Base-by-base conservation (phyloP, 2,329 filamentous ascomycete genomes). In the Aureobasidium leucospermi region DNA sequence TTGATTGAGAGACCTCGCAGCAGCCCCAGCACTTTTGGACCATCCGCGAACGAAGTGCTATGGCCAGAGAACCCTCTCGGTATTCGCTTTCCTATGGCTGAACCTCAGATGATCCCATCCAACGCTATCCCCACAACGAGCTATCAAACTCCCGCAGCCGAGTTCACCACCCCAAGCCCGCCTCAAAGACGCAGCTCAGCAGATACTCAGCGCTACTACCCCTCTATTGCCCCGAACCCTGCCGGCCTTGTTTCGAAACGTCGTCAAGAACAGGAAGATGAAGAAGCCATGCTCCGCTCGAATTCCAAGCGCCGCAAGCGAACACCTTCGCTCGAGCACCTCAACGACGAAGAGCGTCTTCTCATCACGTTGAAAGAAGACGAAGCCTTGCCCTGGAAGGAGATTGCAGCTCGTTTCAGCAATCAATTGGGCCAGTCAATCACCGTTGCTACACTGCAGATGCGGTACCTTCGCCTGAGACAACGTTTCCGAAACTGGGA, bases 371-470 rank as follows among this genome's bases (percentile, higher is more conserved):
- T 81, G 48, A 81, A 80, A 60, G 78, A 81, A 60, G 77, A 80
- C 51, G 78, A 81, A 59, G 73, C 70, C 34, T 74, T 81, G 58
- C 76, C 79, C 0, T 82, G 79, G 79, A 81, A 81, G 65, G 79
- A 81, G 60, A 81, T 81, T 61, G 77, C 77, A 8, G 71, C 73
- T 6, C 76, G 76, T 23, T 81, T 81, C 67, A 72, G 77, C 59
- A 73, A 72, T 11, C 77, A 80, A 32, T 69, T 76, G 31, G 77
- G 77, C 59, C 77, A 79, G 65, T 71, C 68, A 4, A 76, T 78
- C 62, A 41, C 51, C 16, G 77, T 81, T 51, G 77, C 79, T 4
- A 78, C 79, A 7, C 69, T 82, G 34, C 79, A 82, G 65, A 82
- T 82, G 79, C 77, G 78, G 19, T 75, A 79, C 64, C 81, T 80